phyloP scores from a whole-genome alignment of 129 eudicot genomes.

The Tagetes erecta region DNA sequence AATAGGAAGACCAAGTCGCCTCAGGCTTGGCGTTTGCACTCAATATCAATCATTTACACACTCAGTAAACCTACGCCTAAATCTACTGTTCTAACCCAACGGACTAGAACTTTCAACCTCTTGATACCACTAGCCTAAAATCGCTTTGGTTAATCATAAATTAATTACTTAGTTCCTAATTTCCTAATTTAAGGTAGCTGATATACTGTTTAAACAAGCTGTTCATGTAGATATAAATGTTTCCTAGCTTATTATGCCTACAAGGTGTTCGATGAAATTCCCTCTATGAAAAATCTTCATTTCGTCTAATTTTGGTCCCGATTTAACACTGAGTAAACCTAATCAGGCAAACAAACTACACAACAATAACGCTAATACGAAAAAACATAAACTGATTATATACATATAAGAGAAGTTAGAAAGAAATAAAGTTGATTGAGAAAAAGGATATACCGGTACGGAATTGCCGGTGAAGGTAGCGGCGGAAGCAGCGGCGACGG shows the following conservation, averaged over 20 bases:
- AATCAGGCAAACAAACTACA: neutral
- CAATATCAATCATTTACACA: neutral
- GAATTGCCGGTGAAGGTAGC: slow-evolving; percentile 45
- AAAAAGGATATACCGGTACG: slow-evolving; percentile 44
- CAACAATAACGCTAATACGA: slow-evolving; percentile 1
- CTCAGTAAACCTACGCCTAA: too few relatives aligned
- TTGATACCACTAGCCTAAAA: too few relatives aligned
- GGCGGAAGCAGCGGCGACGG: slow-evolving; percentile 32
- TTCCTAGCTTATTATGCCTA: slow-evolving; percentile 19
- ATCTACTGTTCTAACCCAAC: too few relatives aligned
- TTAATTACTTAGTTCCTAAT: neutral
- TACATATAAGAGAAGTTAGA: neutral
- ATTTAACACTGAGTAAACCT: neutral
- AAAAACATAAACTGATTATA: neutral
- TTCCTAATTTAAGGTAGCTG: neutral
- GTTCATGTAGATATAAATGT: neutral
- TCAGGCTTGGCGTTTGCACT: neutral
- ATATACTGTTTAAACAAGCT: neutral
- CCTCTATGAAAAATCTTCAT: neutral
- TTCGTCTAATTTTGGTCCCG: neutral
- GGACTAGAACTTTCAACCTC: too few relatives aligned
- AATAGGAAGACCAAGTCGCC: neutral
- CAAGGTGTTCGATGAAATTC: slow-evolving; percentile 22
- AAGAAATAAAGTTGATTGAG: slow-evolving; percentile 13
- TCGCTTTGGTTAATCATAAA: neutral